Evolutionary conservation across 305 asterid genomes (phyloP), one percentile per base, ranked within the genome.

Genomic region (Ajuga reptans): DNA sequence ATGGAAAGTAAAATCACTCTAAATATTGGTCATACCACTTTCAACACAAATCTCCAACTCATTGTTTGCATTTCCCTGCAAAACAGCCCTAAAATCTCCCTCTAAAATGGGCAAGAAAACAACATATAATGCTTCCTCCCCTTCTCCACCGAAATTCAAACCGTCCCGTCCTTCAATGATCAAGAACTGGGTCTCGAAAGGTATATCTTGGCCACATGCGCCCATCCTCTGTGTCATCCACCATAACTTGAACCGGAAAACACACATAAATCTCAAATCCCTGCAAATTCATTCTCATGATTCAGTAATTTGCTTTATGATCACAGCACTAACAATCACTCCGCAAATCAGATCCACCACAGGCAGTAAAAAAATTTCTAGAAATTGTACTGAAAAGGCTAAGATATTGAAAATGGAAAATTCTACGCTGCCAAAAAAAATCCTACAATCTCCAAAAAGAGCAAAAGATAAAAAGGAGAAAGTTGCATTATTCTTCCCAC

Each of bases 141-240:
- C 83, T 5, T 75, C 72, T 52, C 77, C 83, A 9, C 80, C 80
- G 34, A 83, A 82, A 61, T 77, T 63, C 3, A 87, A 78, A 59
- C 81, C 94, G 1, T 83, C 86, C 9, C 80, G 77, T 8, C 85
- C 96, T 78, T 92, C 96, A 9, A 92, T 84, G 45, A 92, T 79
- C 86, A 92, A 76, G 76, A 92, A 92, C 46, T 92, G 98, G 4
- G 97, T 88, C 70, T 92, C 98, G 15, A 85, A 89, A 4, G 98
- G 98, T 68, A 92, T 76, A 6, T 89, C 96, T 61, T 83, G 84
- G 29, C 97, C 97, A 15, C 66, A 64, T 10, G 81, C 69, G 0
- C 96, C 98, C 89, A 92, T 92, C 72, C 96, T 86, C 78, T 92
- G 98, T 4, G 95, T 89, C 98, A 92, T 92, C 98, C 98, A 92